Percentiles rank a stretch among this genome's conserved stretches.
Evolutionary conservation across 768 basidiomycete genomes (phyloP).

Genomic region (Psilocybe subaeruginosa): DNA sequence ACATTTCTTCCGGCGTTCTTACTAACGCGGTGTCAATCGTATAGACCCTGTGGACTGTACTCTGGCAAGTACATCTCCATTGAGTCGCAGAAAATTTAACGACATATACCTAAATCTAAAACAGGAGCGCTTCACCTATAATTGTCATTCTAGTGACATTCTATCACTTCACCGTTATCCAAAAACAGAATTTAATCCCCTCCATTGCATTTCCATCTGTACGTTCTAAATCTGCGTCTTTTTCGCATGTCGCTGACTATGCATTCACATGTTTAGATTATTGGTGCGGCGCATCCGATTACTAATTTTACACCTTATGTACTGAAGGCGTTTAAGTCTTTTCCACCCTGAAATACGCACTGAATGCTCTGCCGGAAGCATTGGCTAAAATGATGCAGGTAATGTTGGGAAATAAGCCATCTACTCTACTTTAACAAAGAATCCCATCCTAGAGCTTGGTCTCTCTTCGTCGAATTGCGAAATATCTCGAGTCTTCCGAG

Average conservation of each 20-base stretch:
- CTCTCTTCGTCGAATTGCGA: slow-evolving; percentile 87
- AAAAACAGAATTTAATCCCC: slow-evolving; percentile 71
- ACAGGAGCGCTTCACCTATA: slow-evolving; percentile 67
- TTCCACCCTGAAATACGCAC: neutral
- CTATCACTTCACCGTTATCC: slow-evolving; percentile 74
- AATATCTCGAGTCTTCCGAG: slow-evolving; percentile 78
- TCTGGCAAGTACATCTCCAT: neutral
- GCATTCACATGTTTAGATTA: neutral
- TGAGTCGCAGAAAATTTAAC: neutral
- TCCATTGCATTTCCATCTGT: slow-evolving; percentile 81
- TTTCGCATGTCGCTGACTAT: neutral
- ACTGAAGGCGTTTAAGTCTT: neutral
- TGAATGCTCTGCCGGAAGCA: neutral
- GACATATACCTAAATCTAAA: neutral
- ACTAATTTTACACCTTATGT: too few species aligned
- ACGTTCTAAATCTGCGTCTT: neutral
- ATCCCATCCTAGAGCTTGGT: slow-evolving; percentile 61
- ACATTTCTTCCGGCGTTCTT: neutral
- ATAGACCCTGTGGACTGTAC: neutral
- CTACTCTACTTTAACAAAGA: neutral
- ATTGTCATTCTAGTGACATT: slow-evolving; percentile 63
- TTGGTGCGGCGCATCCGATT: slow-evolving; percentile 2
- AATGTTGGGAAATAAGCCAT: slow-evolving; percentile 3
- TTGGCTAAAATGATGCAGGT: slow-evolving; percentile 61
- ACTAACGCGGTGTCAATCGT: neutral